Evolutionary conservation across 208 protist species (phyloP).

Genomic region (Novymonas esmeraldas): DNA sequence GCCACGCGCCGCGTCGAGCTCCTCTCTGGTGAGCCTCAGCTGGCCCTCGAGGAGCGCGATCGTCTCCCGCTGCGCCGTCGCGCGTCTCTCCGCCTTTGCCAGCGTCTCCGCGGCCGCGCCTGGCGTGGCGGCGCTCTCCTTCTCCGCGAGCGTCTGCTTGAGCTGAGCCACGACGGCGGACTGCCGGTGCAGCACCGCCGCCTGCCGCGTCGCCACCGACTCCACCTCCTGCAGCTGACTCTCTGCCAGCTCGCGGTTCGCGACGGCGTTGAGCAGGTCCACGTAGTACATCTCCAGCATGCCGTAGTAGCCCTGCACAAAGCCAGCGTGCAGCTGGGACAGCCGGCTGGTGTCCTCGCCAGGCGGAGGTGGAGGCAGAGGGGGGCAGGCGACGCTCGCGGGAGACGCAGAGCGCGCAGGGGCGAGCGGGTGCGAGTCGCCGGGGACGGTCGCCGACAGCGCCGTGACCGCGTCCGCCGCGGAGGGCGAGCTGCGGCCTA

Average conservation of each 20-base stretch:
- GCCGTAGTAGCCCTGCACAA: slow-evolving; percentile 41
- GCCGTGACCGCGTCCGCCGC: neutral
- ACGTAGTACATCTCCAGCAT: slow-evolving; percentile 70
- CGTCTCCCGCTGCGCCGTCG: slow-evolving; percentile 35
- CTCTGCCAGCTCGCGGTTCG: slow-evolving; percentile 42
- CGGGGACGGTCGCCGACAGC: neutral
- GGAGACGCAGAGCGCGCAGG: neutral
- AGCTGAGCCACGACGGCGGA: slow-evolving; percentile 20
- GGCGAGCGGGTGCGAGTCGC: neutral
- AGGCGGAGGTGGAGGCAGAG: slow-evolving; percentile 18
- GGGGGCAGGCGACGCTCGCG: slow-evolving; percentile 7
- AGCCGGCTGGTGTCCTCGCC: slow-evolving; percentile 1
- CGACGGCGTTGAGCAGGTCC: slow-evolving; percentile 56
- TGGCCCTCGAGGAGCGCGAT: slow-evolving; percentile 52
- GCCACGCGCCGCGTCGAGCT: slow-evolving; percentile 17
- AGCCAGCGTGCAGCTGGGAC: slow-evolving; percentile 21
- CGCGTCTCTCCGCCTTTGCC: slow-evolving; percentile 17
- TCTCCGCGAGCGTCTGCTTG: slow-evolving; percentile 23
- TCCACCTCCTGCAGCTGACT: slow-evolving; percentile 39
- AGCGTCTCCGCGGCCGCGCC: slow-evolving; percentile 10
- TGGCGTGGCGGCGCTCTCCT: neutral
- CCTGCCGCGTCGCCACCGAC: slow-evolving; percentile 38
- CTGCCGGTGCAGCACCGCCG: slow-evolving; percentile 36
- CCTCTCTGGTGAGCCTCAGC: slow-evolving; percentile 32
- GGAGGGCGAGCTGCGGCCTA: neutral